Evolutionary conservation across 192 early-diverging fungal genomes (phyloP).

Genomic region (Backusella mclennaniae): DNA sequence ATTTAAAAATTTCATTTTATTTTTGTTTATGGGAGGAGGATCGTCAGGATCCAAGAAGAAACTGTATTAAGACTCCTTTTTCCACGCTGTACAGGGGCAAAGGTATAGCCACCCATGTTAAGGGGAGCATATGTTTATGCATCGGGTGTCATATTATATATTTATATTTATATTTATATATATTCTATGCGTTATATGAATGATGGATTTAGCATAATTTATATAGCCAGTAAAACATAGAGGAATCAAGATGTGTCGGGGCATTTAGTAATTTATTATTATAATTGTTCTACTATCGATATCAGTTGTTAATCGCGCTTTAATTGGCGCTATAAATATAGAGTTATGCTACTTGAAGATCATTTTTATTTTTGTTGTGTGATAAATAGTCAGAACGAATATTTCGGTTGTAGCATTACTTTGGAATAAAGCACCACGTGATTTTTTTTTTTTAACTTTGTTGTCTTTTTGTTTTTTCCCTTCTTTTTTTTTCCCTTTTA

Average conservation of each 20-base stretch:
- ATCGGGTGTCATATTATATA: background rate
- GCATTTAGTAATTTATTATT: background rate
- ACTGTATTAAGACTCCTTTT: background rate
- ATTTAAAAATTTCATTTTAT: background rate
- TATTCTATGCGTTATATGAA: too few relatives aligned
- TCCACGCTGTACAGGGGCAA: background rate
- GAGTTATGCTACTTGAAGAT: background rate
- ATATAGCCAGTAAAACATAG: too few relatives aligned
- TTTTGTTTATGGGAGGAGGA: background rate
- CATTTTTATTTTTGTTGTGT: background rate
- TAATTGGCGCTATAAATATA: background rate
- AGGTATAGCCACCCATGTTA: background rate
- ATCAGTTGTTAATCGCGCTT: background rate
- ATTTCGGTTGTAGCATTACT: background rate
- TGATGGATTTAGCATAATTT: too few relatives aligned
- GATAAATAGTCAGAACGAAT: too few relatives aligned
- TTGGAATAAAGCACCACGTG: background rate
- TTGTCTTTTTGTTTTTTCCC: too few relatives aligned
- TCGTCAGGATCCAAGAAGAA: background rate
- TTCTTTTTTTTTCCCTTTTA: too few relatives aligned
- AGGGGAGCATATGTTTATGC: background rate
- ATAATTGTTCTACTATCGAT: background rate
- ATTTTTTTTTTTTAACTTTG: too few relatives aligned
- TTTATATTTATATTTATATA: background rate
- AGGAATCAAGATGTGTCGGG: too few relatives aligned